A percentile compares a stretch with the other conserved stretches of the same genome.
Conservation (phyloP, 2,329 filamentous ascomycete species). For the Tolypocladium paradoxum region DNA sequence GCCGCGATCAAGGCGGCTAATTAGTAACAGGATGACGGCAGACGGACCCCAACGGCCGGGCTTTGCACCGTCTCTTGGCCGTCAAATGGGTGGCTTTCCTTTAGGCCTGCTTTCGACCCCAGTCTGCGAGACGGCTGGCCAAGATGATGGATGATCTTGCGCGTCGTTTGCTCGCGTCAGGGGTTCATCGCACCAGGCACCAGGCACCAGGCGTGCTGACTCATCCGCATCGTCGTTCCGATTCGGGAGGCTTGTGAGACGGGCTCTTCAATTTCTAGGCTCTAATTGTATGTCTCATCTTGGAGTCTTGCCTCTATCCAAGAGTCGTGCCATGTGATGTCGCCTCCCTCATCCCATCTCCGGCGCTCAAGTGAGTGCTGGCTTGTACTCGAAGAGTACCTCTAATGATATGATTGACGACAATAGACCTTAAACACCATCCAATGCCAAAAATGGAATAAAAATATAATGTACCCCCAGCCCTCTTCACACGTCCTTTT, state of each 20-base stretch:
- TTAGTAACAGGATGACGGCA: not conserved
- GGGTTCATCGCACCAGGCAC: not conserved
- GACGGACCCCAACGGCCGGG: not conserved
- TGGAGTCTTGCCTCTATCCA: not conserved
- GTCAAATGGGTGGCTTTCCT: not conserved
- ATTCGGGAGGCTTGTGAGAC: not conserved
- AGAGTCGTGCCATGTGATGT: not conserved
- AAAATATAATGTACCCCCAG: not conserved
- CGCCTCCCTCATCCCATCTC: not conserved
- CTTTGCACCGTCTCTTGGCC: not conserved
- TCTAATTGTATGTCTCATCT: not conserved
- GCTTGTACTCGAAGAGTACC: too few relatives aligned
- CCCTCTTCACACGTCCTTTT: constrained; percentile 30
- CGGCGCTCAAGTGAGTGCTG: not conserved
- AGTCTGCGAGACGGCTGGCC: not conserved
- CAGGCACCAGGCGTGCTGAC: not conserved
- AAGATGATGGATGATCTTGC: not conserved
- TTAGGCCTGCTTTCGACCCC: not conserved
- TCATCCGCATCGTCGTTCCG: not conserved
- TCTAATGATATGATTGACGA: not conserved
- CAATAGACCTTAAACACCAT: not conserved
- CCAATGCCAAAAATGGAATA: not conserved
- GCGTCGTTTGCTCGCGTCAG: not conserved
- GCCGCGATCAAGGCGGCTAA: not conserved
- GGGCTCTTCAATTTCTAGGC: too few relatives aligned